Conservation (phyloP, 345 rosid genomes). For the Populus davidiana region DNA sequence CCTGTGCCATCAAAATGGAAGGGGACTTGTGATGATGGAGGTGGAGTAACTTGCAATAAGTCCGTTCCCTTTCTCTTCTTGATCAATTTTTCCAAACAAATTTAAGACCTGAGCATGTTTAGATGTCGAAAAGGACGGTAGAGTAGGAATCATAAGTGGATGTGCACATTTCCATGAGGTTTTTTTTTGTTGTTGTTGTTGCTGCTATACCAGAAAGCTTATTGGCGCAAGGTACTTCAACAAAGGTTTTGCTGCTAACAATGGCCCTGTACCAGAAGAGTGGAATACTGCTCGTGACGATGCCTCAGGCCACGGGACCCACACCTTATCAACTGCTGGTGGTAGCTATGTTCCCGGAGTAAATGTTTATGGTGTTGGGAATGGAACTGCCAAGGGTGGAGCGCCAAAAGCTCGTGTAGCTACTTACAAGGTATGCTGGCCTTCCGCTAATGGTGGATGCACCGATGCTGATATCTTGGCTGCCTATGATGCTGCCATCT, state of each 20-base stretch:
- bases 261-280: background rate
- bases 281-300: conserved; percentile 20
- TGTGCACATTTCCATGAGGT: too few species aligned
- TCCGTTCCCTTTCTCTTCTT: background rate
- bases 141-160: too few species aligned
- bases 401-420: conserved; percentile 58
- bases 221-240: conserved; percentile 22
- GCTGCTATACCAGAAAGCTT: conserved; percentile 6
- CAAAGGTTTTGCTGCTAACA: conserved; percentile 4
- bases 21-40: conserved; percentile 10
- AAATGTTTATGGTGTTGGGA: conserved; percentile 28
- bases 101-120: background rate
- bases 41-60: conserved; percentile 18
- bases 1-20: conserved; percentile 27
- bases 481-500: conserved; percentile 49
- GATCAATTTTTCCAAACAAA: background rate
- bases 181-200: background rate
- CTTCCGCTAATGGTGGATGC: conserved; percentile 19
- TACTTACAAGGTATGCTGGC: conserved; percentile 54
- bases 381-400: conserved; percentile 67
- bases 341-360: conserved; percentile 20
- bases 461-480: conserved; percentile 49
- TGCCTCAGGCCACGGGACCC: conserved; percentile 30
- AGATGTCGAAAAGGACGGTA: too few species aligned
- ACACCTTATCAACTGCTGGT: conserved; percentile 34